Evolutionary conservation across 2,329 filamentous ascomycete genomes (phyloP).

Genomic region (Xylaria polymorpha): DNA sequence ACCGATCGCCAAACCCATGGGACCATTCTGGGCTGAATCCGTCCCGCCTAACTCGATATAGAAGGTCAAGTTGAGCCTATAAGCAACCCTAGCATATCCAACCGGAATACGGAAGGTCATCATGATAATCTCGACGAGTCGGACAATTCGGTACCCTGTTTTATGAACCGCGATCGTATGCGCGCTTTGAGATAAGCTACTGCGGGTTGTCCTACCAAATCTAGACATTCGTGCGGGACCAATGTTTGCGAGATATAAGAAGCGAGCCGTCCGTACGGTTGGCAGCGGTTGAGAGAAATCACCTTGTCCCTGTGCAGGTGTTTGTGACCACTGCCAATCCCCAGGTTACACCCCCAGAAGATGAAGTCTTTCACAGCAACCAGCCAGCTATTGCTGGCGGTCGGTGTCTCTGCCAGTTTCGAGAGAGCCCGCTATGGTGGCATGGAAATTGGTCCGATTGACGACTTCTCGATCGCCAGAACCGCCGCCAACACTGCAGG

Average conservation of each 20-base stretch:
- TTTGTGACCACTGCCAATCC: constrained; percentile 24
- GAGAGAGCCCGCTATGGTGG: constrained; percentile 41
- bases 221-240: constrained; percentile 17
- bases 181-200: constrained; percentile 32
- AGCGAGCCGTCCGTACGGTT: constrained; percentile 20
- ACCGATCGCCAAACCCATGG: constrained; percentile 5
- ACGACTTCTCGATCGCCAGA: constrained; percentile 38
- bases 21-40: constrained; percentile 22
- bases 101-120: constrained; percentile 37
- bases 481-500: constrained; percentile 40
- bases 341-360: constrained; percentile 36
- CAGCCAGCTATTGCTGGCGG: constrained; percentile 47
- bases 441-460: constrained; percentile 48
- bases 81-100: constrained; percentile 18
- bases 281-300: constrained; percentile 13
- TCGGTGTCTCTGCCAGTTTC: constrained; percentile 45
- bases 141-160: constrained; percentile 14
- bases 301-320: constrained; percentile 30
- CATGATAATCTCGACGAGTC: constrained; percentile 25
- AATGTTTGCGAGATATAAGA: constrained; percentile 30
- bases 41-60: constrained; percentile 30
- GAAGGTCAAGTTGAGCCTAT: constrained; percentile 34
- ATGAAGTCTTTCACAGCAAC: constrained; percentile 46
- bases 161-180: constrained; percentile 27
- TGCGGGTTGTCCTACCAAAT: constrained; percentile 12